phyloP scores from a whole-genome alignment of 495 filamentous ascomycete species.

The Evernia prunastri region DNA sequence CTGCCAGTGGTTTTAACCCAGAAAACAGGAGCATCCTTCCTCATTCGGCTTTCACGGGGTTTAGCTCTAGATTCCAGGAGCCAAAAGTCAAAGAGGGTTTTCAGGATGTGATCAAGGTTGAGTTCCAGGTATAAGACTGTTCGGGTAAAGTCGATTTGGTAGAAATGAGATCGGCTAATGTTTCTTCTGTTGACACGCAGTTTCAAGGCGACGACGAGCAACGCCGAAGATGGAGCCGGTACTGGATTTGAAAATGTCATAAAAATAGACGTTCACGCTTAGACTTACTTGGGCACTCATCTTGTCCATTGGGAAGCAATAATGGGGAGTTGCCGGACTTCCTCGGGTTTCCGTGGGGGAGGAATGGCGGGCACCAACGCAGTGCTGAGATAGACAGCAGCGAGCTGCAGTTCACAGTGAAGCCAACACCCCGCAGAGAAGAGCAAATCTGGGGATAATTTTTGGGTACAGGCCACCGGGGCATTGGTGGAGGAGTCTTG shows the following conservation, averaged over 20 bases:
- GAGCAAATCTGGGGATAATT: not conserved
- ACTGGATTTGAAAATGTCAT: conserved; percentile 53
- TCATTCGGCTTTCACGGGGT: conserved; percentile 71
- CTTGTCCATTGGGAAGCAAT: not conserved
- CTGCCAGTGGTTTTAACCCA: conserved; percentile 54
- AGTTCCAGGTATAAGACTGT: conserved; percentile 52
- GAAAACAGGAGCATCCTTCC: conserved; percentile 71
- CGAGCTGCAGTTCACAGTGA: not conserved
- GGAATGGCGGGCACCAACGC: not conserved
- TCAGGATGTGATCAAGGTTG: conserved; percentile 62
- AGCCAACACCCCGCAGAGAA: not conserved
- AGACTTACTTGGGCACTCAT: not conserved
- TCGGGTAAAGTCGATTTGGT: conserved; percentile 13
- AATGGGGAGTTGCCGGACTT: not conserved
- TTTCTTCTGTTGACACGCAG: conserved; percentile 22
- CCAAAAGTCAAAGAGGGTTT: conserved; percentile 77
- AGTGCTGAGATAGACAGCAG: not conserved
- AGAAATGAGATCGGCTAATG: conserved; percentile 18
- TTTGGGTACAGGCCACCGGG: not conserved
- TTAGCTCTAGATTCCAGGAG: conserved; percentile 59
- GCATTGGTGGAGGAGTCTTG: not conserved
- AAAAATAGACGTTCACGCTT: not conserved
- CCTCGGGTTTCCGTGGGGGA: not conserved
- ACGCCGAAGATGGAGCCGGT: conserved; percentile 57
- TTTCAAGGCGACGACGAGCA: conserved; percentile 54